These are phyloP conservation scores for Mortierella sp. DNA, from an alignment of 371 early-diverging fungal genomes.

Conservation along the genomic window DNA sequence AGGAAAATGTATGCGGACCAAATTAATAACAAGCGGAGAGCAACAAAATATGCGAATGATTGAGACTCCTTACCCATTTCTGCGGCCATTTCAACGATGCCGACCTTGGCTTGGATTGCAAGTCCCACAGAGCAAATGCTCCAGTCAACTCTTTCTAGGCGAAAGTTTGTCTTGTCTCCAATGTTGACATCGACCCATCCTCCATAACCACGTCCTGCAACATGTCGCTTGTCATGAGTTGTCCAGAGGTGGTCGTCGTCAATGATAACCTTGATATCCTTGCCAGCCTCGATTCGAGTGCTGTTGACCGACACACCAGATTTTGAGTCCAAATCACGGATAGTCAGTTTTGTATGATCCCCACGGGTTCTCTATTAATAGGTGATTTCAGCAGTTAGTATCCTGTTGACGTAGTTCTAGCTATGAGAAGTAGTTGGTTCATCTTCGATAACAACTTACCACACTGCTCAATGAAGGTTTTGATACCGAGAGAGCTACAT, in stretches of 20 bases:
- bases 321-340: conserved; percentile 39
- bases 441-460: conserved; percentile 12
- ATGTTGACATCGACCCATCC: conserved; percentile 34
- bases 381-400: not conserved
- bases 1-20: not conserved
- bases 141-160: conserved; percentile 46
- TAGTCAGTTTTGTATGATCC: conserved; percentile 30
- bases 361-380: conserved; percentile 21
- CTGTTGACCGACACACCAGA: conserved; percentile 29
- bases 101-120: conserved; percentile 24
- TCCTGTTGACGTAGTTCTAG: too few species aligned
- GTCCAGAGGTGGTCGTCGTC: conserved; percentile 14
- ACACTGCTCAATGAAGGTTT: conserved; percentile 42
- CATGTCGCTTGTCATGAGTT: conserved; percentile 18
- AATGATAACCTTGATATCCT: conserved; percentile 30
- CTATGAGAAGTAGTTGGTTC: not conserved
- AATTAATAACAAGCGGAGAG: not conserved
- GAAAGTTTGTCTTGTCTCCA: conserved; percentile 41
- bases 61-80: conserved; percentile 28
- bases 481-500: conserved; percentile 26
- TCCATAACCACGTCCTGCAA: conserved; percentile 51
- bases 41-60: not conserved
- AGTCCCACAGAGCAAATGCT: conserved; percentile 40
- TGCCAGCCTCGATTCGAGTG: conserved; percentile 20
- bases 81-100: conserved; percentile 24